Evolutionary conservation across 495 filamentous ascomycete genomes (phyloP).

Genomic region (Penicillium steckii): DNA sequence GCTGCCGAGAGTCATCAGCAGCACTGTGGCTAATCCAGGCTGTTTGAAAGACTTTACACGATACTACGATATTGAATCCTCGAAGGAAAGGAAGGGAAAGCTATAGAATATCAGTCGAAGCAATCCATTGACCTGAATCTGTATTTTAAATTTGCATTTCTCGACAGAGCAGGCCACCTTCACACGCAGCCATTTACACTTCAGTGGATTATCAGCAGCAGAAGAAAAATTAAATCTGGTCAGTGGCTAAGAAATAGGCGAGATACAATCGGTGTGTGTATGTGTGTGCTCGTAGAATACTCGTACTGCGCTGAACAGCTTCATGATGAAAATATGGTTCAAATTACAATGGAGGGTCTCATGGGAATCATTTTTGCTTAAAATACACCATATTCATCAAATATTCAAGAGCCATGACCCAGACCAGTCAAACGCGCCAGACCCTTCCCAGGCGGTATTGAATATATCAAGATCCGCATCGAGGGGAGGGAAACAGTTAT

Average conservation of each 20-base stretch:
- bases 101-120: constrained; percentile 2
- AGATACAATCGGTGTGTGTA: no score
- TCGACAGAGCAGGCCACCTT: no score
- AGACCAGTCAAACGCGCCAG: constrained; percentile 32
- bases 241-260: no score
- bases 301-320: no score
- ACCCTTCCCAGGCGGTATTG: constrained; percentile 27
- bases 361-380: constrained; percentile 34
- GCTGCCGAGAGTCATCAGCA: constrained; percentile 16
- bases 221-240: no score
- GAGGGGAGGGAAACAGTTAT: constrained; percentile 14
- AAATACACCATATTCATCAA: neutral
- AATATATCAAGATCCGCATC: constrained; percentile 22
- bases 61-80: constrained; percentile 9
- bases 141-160: neutral
- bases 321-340: no score
- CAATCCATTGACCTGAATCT: neutral
- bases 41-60: constrained; percentile 18
- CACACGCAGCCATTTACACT: no score
- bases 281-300: no score
- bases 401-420: constrained; percentile 29
- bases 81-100: constrained; percentile 4
- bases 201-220: no score
- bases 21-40: constrained; percentile 20
- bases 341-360: no score